Evolutionary conservation across 2,329 filamentous ascomycete genomes (phyloP), one percentile per base, ranked within the genome.

Genomic region (Calonectria honghensis): DNA sequence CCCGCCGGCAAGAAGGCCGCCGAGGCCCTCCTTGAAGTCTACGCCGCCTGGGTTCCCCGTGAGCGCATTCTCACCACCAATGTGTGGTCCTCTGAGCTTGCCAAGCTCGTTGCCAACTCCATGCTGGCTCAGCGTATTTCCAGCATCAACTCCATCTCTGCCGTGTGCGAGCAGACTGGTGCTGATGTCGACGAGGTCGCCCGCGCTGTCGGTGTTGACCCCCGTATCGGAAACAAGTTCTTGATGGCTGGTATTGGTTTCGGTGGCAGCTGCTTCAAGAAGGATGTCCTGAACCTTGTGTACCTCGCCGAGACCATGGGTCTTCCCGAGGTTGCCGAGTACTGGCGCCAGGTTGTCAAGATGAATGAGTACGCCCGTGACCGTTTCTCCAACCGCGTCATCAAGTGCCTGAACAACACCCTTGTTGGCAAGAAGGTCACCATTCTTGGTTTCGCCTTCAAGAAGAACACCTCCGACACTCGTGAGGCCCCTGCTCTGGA

Each of bases 101-200:
- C 94, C 70, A 96, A 96, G 85, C 89, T 96, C 0, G 94, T 93
- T 0, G 93, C 94, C 72, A 96, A 96, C 84, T 93, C 94, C 3
- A 92, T 96, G 90, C 88, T 96, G 11, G 94, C 94, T 1, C 94
- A 96, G 85, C 90, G 94, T 66, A 94, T 96, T 80, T 94, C 92
- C 82, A 95, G 92, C 84, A 95, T 96, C 86, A 96, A 96, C 85
- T 93, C 93, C 16, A 90, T 96, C 73, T 94, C 93, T n/a, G 93
- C 94, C 5, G 91, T 96, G 37, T 96, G 94, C 82, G 94, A 96
- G 84, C 90, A 90, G 75, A 94, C 93, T 0, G 94, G 94, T 20
- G 94, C 94, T 16, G 92, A 95, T 79, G 90, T 96, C n/a, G 89
- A 93, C 75, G 93, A 96, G 84, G 90, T 96, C 3, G 90, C 93